These are phyloP conservation scores for Tricholoma bakamatsutake DNA, from an alignment of 768 basidiomycete species.

Conservation along the genomic window DNA sequence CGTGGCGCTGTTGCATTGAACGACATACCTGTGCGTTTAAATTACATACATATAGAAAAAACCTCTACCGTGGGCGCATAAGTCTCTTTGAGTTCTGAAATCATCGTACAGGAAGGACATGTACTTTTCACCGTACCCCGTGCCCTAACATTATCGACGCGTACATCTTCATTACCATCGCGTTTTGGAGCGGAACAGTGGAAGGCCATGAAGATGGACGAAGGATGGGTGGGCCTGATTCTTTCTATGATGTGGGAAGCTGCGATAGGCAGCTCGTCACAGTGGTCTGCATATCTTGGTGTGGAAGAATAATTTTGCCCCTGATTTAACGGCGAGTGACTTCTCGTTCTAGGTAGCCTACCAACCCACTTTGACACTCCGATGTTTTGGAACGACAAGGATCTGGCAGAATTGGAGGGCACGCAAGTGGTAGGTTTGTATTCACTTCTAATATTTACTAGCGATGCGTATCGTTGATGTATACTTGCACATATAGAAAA, in stretches of 20 bases:
- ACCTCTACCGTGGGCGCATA: neutral
- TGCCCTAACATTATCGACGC: conserved; percentile 66
- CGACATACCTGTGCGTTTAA: conserved; percentile 57
- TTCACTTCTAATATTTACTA: neutral
- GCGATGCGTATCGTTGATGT: conserved; percentile 1
- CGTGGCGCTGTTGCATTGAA: conserved; percentile 69
- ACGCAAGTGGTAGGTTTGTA: conserved; percentile 79
- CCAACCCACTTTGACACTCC: conserved; percentile 79
- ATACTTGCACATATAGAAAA: conserved; percentile 48
- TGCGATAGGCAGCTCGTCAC: conserved; percentile 52
- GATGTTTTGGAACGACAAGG: conserved; percentile 86
- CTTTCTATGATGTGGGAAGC: conserved; percentile 96
- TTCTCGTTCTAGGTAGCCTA: conserved; percentile 44
- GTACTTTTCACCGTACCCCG: conserved; percentile 82
- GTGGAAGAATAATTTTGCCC: conserved; percentile 12
- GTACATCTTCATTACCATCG: conserved; percentile 61
- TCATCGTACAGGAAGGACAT: conserved; percentile 52
- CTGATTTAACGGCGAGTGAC: neutral
- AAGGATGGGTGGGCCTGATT: conserved; percentile 85
- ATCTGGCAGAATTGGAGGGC: conserved; percentile 70
- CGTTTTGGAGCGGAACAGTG: conserved; percentile 60
- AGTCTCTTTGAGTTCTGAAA: neutral
- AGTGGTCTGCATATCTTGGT: conserved; percentile 74
- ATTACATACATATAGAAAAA: neutral
- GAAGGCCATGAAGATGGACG: conserved; percentile 50